Evolutionary conservation across 768 basidiomycete genomes (phyloP).

Genomic region (Xerocomus brunneocitrinus): DNA sequence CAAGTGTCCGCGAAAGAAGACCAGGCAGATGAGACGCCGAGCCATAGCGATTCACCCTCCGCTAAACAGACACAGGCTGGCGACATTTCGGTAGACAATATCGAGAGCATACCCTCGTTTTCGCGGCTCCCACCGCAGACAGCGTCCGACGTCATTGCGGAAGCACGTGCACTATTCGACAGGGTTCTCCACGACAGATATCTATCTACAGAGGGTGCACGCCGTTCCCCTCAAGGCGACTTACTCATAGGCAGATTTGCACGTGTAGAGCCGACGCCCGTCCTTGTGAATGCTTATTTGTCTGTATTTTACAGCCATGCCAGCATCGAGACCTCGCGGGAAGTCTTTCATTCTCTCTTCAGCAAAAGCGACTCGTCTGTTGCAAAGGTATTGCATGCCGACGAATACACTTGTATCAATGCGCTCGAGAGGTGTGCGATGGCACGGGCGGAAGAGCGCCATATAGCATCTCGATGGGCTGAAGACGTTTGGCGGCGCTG

Average conservation of each 20-base stretch:
- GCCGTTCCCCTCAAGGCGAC: background rate
- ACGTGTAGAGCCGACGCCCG: slow-evolving; percentile 52
- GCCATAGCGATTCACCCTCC: background rate
- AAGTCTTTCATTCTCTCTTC: slow-evolving; percentile 51
- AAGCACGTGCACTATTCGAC: slow-evolving; percentile 62
- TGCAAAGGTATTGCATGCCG: slow-evolving; percentile 34
- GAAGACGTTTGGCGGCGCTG: slow-evolving; percentile 67
- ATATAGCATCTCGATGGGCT: slow-evolving; percentile 47
- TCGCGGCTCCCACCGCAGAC: slow-evolving; percentile 69
- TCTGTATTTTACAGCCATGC: slow-evolving; percentile 66
- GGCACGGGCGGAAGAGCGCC: slow-evolving; percentile 42
- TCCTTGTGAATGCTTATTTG: slow-evolving; percentile 76
- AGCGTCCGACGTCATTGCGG: slow-evolving; percentile 63
- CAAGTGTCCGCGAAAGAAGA: slow-evolving; percentile 5
- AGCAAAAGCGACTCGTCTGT: slow-evolving; percentile 23
- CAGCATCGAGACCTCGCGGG: slow-evolving; percentile 43
- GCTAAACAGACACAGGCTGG: slow-evolving; percentile 2
- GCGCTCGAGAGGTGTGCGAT: slow-evolving; percentile 63
- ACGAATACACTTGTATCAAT: slow-evolving; percentile 56
- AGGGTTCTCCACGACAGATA: slow-evolving; percentile 48
- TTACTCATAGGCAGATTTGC: slow-evolving; percentile 43
- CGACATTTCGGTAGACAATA: slow-evolving; percentile 3
- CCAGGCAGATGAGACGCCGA: background rate
- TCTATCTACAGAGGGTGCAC: background rate
- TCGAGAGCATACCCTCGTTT: slow-evolving; percentile 18